A percentile compares a stretch with the other conserved stretches of the same genome.
Evolutionary conservation across 768 basidiomycete genomes (phyloP).

Genomic region (Leccinum olivaceopallidum): DNA sequence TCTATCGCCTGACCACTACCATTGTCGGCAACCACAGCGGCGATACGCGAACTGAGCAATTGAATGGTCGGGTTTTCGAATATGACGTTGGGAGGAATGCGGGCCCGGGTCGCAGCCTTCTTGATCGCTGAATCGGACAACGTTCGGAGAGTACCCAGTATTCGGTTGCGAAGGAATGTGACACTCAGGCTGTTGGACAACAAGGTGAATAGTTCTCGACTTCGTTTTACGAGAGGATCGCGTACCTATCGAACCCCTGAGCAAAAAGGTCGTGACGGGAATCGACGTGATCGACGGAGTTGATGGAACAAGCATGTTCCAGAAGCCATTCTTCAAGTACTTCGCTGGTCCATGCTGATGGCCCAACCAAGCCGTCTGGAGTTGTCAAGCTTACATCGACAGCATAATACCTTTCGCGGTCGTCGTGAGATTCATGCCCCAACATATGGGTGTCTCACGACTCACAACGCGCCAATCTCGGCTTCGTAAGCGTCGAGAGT

Average conservation of each 20-base stretch:
- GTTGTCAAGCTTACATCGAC: constrained; percentile 29
- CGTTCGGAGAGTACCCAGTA: constrained; percentile 29
- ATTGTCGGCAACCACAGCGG: constrained; percentile 6
- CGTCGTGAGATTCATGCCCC: neutral
- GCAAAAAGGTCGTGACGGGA: constrained; percentile 28
- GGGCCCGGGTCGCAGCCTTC: constrained; percentile 17
- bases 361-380: constrained; percentile 24
- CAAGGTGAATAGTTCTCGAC: neutral
- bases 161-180: constrained; percentile 31
- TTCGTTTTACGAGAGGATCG: neutral
- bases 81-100: constrained; percentile 35
- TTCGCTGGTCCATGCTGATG: constrained; percentile 25
- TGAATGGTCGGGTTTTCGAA: constrained; percentile 43
- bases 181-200: constrained; percentile 27
- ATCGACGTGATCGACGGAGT: constrained; percentile 4
- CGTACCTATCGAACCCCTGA: constrained; percentile 41
- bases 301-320: constrained; percentile 23
- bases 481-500: constrained; percentile 39
- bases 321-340: constrained; percentile 29
- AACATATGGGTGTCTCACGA: neutral
- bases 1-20: neutral
- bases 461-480: constrained; percentile 50
- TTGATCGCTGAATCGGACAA: constrained; percentile 30
- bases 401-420: constrained; percentile 30
- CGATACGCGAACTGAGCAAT: constrained; percentile 30